Base-by-base conservation (phyloP, 2,329 filamentous ascomycete species). In the Stachybotrys chartarum region DNA sequence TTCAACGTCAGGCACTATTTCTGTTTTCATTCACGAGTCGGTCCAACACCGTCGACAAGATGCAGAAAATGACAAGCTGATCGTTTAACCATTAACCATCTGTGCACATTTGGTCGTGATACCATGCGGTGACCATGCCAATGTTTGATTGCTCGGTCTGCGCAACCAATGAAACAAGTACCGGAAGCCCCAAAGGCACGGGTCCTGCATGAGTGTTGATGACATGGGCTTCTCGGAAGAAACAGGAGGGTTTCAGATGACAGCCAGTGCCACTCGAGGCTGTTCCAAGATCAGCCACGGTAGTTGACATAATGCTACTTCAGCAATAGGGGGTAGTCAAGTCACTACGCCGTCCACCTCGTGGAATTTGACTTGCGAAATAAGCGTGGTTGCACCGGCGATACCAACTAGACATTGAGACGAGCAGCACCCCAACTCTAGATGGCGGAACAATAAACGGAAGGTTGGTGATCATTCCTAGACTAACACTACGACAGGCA, bases 1-100 rank as follows among this genome's bases (percentile, higher is more conserved):
- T 85, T 64, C 78, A 77, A 59, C 77, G 82, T 50, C 74, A 85
- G 59, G 75, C 74, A 1, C 69, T 88, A 24, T 87, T 85, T 63
- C 74, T 88, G 54, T 87, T 83, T 64, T 76, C 79, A 11, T 79
- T 86, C 59, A 76, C 70, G 55, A 74, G 70, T 59, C 62, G 64
- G 76, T 74, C 58, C 52, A 50, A 53, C 48, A 54, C 54, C 52
- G 54, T 56, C 56, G 12, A 8, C 17, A 52, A 18, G n/a, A 17
- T 3, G 2, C 45, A 12, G n/a, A 47, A 47, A 47, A 47, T 47
- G 18, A 47, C 16, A 47, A 47, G 45, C 17, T 47, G 18, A 47
- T 42, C 8, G 8, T 42, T 7, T 12, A 7, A 7, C 35, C 12
- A 39, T 12, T 39, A 10, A 10, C 14, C 35, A 10, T 10, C 14